A percentile compares a stretch with the other conserved stretches of the same genome.
These are phyloP conservation scores for Galium porrigens DNA, from an alignment of 305 asterid species.

Conservation along the genomic window DNA sequence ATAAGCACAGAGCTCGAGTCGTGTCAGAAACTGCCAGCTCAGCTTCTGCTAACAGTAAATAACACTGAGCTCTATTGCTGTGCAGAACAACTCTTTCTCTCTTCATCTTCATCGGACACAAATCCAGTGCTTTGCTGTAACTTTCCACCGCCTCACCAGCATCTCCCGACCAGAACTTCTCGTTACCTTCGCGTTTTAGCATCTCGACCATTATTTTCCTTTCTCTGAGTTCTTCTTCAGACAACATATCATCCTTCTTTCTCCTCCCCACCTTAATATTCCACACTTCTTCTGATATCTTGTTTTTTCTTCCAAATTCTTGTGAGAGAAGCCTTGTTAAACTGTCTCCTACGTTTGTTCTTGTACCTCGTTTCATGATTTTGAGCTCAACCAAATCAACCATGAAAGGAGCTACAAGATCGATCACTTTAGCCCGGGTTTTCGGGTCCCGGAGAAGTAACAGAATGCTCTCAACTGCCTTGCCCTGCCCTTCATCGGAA, in stretches of 20 bases:
- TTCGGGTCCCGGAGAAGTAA: conserved; percentile 21
- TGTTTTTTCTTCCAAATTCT: conserved; percentile 18
- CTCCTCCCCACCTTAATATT: conserved; percentile 20
- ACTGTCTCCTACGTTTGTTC: conserved; percentile 13
- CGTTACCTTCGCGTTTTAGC: conserved; percentile 26
- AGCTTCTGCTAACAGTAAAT: conserved; percentile 20
- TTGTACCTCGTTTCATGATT: conserved; percentile 10
- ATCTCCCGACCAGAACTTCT: conserved; percentile 20
- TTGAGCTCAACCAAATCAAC: conserved; percentile 28
- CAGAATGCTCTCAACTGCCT: conserved; percentile 22
- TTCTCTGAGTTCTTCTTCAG: conserved; percentile 18
- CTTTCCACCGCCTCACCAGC: conserved; percentile 15
- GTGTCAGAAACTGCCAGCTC: conserved; percentile 24
- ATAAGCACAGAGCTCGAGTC: conserved; percentile 26
- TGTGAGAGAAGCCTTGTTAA: conserved; percentile 17
- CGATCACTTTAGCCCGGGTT: conserved; percentile 15
- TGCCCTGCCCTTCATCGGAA: conserved; percentile 18
- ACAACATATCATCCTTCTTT: conserved; percentile 16
- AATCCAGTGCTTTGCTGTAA: conserved; percentile 20
- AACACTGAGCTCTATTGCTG: conserved; percentile 30
- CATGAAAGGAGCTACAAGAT: conserved; percentile 17
- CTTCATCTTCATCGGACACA: conserved; percentile 23
- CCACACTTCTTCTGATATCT: conserved; percentile 20
- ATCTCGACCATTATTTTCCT: conserved; percentile 8
- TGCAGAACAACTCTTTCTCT: conserved; percentile 26